Percentiles rank a stretch among this genome's conserved stretches.
Conservation (phyloP, 129 eudicot genomes). For the Centella asiatica region DNA sequence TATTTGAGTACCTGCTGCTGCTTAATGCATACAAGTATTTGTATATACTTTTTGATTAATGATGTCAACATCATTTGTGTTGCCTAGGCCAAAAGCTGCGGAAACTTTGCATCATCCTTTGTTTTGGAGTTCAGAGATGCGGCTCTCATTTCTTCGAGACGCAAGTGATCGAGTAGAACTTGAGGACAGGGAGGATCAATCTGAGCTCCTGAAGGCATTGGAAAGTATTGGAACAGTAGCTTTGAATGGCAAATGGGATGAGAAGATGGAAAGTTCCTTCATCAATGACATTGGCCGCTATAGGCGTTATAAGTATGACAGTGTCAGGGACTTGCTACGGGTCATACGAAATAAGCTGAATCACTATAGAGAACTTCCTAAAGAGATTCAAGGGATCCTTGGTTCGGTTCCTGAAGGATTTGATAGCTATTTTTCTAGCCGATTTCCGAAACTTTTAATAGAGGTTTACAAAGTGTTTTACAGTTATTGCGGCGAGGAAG, state of each 20-base stretch:
- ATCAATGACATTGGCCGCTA: constrained; percentile 54
- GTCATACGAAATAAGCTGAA: constrained; percentile 82
- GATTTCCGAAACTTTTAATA: constrained; percentile 75
- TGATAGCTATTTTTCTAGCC: constrained; percentile 49
- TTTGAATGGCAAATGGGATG: constrained; percentile 81
- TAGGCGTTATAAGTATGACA: constrained; percentile 63
- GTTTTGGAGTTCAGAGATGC: constrained; percentile 61
- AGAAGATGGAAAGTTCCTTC: constrained; percentile 48
- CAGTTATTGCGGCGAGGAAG: constrained; percentile 52
- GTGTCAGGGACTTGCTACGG: constrained; percentile 73
- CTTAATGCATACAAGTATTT: neutral
- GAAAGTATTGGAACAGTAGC: constrained; percentile 46
- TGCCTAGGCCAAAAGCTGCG: constrained; percentile 53
- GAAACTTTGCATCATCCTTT: constrained; percentile 64
- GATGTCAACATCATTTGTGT: constrained; percentile 4
- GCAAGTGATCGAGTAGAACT: constrained; percentile 76
- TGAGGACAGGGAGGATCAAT: constrained; percentile 54
- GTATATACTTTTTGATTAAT: neutral
- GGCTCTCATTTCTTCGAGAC: constrained; percentile 80
- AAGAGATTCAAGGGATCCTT: constrained; percentile 45
- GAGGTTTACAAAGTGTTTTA: constrained; percentile 60
- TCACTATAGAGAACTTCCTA: constrained; percentile 70
- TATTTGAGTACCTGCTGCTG: neutral
- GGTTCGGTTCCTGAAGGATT: constrained; percentile 77
- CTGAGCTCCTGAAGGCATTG: constrained; percentile 46